phyloP scores from a whole-genome alignment of 805 yeast species.

The Candida silvatica region DNA sequence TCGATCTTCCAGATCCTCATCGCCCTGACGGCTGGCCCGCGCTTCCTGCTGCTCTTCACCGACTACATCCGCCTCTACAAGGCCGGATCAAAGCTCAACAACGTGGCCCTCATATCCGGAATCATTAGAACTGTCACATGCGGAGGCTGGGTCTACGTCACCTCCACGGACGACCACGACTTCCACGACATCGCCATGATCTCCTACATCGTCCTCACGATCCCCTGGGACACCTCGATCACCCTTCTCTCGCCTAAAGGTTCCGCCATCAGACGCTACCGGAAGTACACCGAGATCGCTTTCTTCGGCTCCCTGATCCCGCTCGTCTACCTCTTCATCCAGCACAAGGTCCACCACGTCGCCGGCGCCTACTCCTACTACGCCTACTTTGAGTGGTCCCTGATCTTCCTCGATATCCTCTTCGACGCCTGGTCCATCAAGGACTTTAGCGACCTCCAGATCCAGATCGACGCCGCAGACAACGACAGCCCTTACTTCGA shows the following conservation, averaged over 20 bases:
- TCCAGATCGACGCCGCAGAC: slow-evolving; percentile 29
- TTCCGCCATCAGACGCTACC: slow-evolving; percentile 39
- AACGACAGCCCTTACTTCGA: slow-evolving; percentile 16
- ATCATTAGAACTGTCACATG: slow-evolving; percentile 85
- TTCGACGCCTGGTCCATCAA: slow-evolving; percentile 74
- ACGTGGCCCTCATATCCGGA: slow-evolving; percentile 52
- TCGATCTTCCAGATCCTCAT: slow-evolving; percentile 85
- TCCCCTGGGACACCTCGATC: slow-evolving; percentile 80
- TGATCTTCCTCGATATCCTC: slow-evolving; percentile 73
- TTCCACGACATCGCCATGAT: slow-evolving; percentile 96
- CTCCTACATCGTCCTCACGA: slow-evolving; percentile 73
- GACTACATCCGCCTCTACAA: slow-evolving; percentile 40
- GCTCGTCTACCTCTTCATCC: slow-evolving; percentile 79
- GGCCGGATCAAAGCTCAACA: slow-evolving; percentile 27
- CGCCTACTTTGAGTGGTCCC: slow-evolving; percentile 91
- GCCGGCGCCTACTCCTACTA: slow-evolving; percentile 96
- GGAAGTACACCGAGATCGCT: slow-evolving; percentile 42
- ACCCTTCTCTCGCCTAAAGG: slow-evolving; percentile 39
- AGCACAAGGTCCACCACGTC: slow-evolving; percentile 78
- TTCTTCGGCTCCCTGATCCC: slow-evolving; percentile 78
- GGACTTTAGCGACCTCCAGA: slow-evolving; percentile 60
- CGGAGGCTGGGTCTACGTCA: slow-evolving; percentile 98
- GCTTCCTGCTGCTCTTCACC: slow-evolving; percentile 57
- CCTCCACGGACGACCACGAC: slow-evolving; percentile 95
- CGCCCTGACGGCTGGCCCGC: slow-evolving; percentile 89